A percentile compares a stretch with the other conserved stretches of the same genome.
phyloP scores from a whole-genome alignment of 768 basidiomycete genomes.

The Terana coerulea region DNA sequence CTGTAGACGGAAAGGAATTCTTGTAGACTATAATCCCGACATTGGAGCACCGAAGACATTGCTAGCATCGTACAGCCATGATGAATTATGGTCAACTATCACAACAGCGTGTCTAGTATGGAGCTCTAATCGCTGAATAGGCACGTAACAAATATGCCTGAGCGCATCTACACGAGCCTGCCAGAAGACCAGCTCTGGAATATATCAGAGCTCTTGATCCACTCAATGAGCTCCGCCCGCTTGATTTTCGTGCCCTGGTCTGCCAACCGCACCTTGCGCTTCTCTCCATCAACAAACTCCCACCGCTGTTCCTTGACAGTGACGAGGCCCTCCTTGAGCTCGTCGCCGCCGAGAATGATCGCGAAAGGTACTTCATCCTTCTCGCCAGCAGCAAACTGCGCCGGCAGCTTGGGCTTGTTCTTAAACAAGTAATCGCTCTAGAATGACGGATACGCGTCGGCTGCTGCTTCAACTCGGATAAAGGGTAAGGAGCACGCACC shows the following conservation, averaged over 20 bases:
- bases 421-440: conserved; percentile 93
- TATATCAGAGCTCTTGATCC: conserved; percentile 28
- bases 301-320: conserved; percentile 90
- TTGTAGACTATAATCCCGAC: neutral
- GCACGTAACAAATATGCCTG: too few species aligned
- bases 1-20: too few species aligned
- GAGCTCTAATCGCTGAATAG: too few species aligned
- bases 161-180: conserved; percentile 23
- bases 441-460: neutral
- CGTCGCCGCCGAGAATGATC: conserved; percentile 85
- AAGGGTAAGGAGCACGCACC: conserved; percentile 38
- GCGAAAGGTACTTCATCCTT: conserved; percentile 91
- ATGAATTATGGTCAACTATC: too few species aligned
- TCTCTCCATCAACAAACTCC: conserved; percentile 71
- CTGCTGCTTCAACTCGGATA: too few species aligned
- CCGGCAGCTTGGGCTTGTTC: conserved; percentile 80
- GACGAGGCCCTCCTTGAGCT: conserved; percentile 80
- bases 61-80: neutral
- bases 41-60: neutral
- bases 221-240: conserved; percentile 30
- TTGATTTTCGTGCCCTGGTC: conserved; percentile 47
- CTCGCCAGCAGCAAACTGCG: conserved; percentile 89
- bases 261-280: conserved; percentile 47
- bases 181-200: conserved; percentile 30
- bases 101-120: too few species aligned